Conservation (phyloP, 768 basidiomycete genomes). For the Dioszegia crocea region DNA sequence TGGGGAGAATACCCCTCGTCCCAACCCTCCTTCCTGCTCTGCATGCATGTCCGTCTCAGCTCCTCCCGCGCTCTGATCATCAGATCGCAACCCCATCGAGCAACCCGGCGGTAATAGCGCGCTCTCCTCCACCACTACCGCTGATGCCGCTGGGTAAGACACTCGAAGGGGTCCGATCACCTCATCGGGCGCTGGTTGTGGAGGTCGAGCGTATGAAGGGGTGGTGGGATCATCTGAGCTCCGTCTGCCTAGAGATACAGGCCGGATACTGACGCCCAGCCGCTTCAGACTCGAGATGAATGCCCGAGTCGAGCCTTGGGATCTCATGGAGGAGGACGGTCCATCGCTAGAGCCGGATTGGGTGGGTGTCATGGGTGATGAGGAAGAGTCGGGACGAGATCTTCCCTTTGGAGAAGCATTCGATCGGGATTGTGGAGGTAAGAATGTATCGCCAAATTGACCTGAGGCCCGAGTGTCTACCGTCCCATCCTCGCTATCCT, state of each 20-base stretch:
- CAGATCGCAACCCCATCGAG: neutral
- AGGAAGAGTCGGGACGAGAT: neutral
- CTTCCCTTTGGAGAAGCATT: too few relatives aligned
- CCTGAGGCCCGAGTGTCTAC: neutral
- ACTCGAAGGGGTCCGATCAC: too few relatives aligned
- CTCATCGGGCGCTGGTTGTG: too few relatives aligned
- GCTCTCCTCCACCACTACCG: too few relatives aligned
- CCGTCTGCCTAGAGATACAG: too few relatives aligned
- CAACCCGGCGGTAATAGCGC: too few relatives aligned
- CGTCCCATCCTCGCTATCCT: neutral
- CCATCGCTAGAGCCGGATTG: neutral
- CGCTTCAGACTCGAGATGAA: slow-evolving; percentile 1
- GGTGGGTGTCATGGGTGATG: neutral
- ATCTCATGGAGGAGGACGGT: neutral
- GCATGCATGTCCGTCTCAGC: neutral
- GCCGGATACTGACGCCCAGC: neutral
- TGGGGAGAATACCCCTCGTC: slow-evolving; percentile 15
- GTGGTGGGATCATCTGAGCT: too few relatives aligned
- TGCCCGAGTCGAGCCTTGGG: neutral
- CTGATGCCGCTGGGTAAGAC: too few relatives aligned
- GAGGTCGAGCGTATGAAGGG: too few relatives aligned
- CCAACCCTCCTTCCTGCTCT: neutral
- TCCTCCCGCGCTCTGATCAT: neutral
- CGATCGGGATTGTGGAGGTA: neutral
- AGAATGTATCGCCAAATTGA: slow-evolving; percentile 4